phyloP scores from a whole-genome alignment of 805 yeast species.

The Starmerella stigmatis region DNA sequence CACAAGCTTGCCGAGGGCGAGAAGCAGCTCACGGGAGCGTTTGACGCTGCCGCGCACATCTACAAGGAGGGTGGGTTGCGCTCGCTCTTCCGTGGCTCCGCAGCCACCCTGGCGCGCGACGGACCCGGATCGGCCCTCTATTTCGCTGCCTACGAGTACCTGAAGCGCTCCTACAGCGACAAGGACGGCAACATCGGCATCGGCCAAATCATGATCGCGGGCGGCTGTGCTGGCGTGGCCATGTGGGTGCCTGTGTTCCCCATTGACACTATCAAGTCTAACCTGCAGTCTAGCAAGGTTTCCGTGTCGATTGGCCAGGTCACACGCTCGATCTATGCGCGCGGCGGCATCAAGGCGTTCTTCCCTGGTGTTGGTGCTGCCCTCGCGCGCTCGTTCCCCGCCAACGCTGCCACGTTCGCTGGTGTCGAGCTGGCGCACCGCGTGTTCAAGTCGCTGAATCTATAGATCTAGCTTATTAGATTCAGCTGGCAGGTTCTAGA shows the following conservation, averaged over 20 bases:
- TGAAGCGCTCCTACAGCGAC: slow-evolving; percentile 44
- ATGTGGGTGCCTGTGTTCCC: slow-evolving; percentile 98
- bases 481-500: neutral
- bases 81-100: slow-evolving; percentile 83
- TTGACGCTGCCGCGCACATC: slow-evolving; percentile 54
- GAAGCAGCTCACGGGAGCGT: slow-evolving; percentile 33
- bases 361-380: slow-evolving; percentile 99
- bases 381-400: slow-evolving; percentile 87
- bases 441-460: slow-evolving; percentile 25
- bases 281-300: slow-evolving; percentile 56
- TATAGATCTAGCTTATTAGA: slow-evolving; percentile 4
- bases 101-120: slow-evolving; percentile 87
- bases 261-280: slow-evolving; percentile 83
- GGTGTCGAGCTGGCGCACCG: slow-evolving; percentile 76
- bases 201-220: slow-evolving; percentile 71
- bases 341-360: slow-evolving; percentile 79
- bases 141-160: slow-evolving; percentile 84
- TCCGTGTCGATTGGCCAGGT: slow-evolving; percentile 49
- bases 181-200: slow-evolving; percentile 48
- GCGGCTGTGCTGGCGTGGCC: slow-evolving; percentile 91
- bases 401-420: slow-evolving; percentile 96
- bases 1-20: slow-evolving; percentile 32
- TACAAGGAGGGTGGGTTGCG: slow-evolving; percentile 69
- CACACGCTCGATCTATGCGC: slow-evolving; percentile 54
- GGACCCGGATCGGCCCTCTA: slow-evolving; percentile 96